Evolutionary conservation across 2,329 filamentous ascomycete species (phyloP), one percentile per base, ranked within the genome.

Genomic region (Falciphora oryzae): DNA sequence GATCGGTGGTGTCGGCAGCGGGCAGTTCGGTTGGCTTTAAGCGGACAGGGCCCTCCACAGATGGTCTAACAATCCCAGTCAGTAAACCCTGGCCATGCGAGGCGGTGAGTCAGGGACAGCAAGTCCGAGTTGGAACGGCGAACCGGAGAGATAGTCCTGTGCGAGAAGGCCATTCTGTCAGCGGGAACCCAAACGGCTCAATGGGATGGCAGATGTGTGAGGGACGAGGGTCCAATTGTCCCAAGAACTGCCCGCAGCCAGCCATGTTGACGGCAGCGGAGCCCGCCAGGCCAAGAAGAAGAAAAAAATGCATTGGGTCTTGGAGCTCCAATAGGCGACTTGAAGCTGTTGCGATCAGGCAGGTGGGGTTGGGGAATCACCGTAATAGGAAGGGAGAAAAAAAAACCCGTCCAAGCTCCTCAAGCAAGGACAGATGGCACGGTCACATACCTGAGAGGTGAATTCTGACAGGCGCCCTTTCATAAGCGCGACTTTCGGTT

Each of bases 381-480:
- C 18, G 22, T n/a, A 53, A 53, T n/a, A n/a, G 44, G 18, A 53
- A 44, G 32, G 32, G 38, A 22, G 8, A 6, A 44, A 44, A 32
- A 44, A 44, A 44, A 18, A 50, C 18, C n/a, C 32, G 32, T 50
- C 59, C 35, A 61, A 61, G 59, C 59, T 61, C n/a, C 31, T n/a
- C 27, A 62, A 53, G 60, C 5, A 13, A 35, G 16, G 10, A 18
- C 25, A n/a, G 44, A 25, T 60, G 29, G 38, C 38, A 22, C 27
- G 13, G 25, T 44, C n/a, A 64, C 83, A 68, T 89, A 92, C 90
- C 87, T 93, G 90, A 80, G 90, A 93, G 81, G 90, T 93, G 83
- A 92, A 93, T 79, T 89, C 85, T 79, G 90, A 92, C 81, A 85
- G 84, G 85, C 89, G 88, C 83, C 89, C 89, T 89, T 88, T 90